A percentile compares a stretch with the other conserved stretches of the same genome.
Conservation (phyloP, 2,329 filamentous ascomycete species). For the Diaporthe citri region DNA sequence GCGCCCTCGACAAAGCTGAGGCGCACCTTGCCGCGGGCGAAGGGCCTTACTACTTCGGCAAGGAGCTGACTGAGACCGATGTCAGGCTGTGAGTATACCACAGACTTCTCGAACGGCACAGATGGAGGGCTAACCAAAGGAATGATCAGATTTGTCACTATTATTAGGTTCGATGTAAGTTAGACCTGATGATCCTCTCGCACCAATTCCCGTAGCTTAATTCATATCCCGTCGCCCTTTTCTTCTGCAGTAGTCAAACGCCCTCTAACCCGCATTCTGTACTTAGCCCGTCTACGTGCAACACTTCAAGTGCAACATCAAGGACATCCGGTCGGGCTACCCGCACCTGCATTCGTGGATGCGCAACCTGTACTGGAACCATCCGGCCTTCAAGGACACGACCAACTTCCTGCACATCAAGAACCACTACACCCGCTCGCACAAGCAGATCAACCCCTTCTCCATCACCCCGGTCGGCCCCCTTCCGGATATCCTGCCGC, state of each 20-base stretch:
- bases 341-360: conserved; percentile 86
- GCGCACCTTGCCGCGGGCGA: conserved; percentile 66
- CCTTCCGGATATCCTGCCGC: conserved; percentile 81
- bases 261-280: background rate
- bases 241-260: too few species aligned
- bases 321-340: conserved; percentile 87
- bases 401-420: conserved; percentile 98
- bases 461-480: conserved; percentile 89
- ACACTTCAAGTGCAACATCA: conserved; percentile 89
- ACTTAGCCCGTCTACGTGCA: conserved; percentile 79
- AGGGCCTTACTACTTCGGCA: conserved; percentile 82
- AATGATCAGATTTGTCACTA: conserved; percentile 69
- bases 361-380: conserved; percentile 86
- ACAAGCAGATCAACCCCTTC: conserved; percentile 75
- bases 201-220: too few species aligned
- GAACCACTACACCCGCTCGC: conserved; percentile 74
- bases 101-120: too few species aligned
- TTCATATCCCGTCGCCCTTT: too few species aligned
- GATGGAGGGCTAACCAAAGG: conserved; percentile 25
- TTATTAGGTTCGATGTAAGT: conserved; percentile 76
- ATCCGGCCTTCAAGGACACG: conserved; percentile 81
- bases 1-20: conserved; percentile 82
- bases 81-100: conserved; percentile 70
- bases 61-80: conserved; percentile 83
- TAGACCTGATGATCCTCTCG: too few species aligned